A percentile compares a stretch with the other conserved stretches of the same genome.
phyloP scores from a whole-genome alignment of 176 grass and related monocot genomes.

The Hsuehochloa calcarea region DNA sequence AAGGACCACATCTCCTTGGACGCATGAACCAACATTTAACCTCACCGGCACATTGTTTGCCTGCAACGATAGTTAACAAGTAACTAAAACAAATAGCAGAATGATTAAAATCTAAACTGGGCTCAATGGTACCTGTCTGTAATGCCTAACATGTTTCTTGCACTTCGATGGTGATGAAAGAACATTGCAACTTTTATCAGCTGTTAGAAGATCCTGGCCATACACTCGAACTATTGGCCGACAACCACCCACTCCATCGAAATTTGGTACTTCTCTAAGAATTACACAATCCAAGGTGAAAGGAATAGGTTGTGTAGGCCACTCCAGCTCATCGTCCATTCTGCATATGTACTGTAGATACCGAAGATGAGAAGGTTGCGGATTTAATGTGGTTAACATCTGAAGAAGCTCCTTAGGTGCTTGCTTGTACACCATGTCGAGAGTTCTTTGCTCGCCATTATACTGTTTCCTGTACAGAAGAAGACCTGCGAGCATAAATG shows the following conservation, averaged over 20 bases:
- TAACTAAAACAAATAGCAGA: constrained; percentile 48
- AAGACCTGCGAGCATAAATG: constrained; percentile 96
- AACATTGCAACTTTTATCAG: constrained; percentile 47
- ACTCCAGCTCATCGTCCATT: constrained; percentile 54
- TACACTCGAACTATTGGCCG: constrained; percentile 70
- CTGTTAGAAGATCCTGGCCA: constrained; percentile 57
- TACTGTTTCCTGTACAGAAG: constrained; percentile 83
- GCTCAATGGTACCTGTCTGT: constrained; percentile 67
- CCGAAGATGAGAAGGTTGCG: constrained; percentile 79
- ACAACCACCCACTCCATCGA: constrained; percentile 79
- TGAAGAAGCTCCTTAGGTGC: constrained; percentile 85
- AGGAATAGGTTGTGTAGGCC: constrained; percentile 50
- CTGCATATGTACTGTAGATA: constrained; percentile 80
- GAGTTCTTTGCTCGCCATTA: constrained; percentile 82
- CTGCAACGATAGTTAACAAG: constrained; percentile 66
- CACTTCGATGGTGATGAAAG: constrained; percentile 55
- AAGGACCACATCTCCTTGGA: constrained; percentile 90
- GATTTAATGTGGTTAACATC: constrained; percentile 66
- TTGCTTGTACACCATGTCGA: constrained; percentile 95
- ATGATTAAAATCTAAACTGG: background rate
- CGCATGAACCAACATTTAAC: constrained; percentile 78
- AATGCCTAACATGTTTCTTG: constrained; percentile 69
- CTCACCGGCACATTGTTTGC: constrained; percentile 72
- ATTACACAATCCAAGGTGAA: constrained; percentile 95
- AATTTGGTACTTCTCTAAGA: constrained; percentile 79